Base-by-base conservation (phyloP, 2,329 filamentous ascomycete species). In the Aureobasidium uvarum region DNA sequence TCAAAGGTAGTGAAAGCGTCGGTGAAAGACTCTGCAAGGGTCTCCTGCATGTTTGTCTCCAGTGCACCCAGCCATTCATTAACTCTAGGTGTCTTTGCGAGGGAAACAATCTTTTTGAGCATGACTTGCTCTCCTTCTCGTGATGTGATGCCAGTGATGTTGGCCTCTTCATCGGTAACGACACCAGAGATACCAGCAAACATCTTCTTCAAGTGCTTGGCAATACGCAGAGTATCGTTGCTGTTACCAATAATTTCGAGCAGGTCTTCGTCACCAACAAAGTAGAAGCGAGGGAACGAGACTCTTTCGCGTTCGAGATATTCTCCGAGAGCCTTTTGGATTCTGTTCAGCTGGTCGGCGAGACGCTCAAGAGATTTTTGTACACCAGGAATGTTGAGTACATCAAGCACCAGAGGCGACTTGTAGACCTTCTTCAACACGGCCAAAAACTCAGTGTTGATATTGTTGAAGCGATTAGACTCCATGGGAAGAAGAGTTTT, bases 181-280 rank as follows among this genome's bases (percentile, higher is more conserved):
- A 99, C 84, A 3, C 95, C 95, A 5, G 89, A 94, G 55, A 99
- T 83, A 68, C 95, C 95, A 69, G 96, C 95, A 81, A 99, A 99
- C 95, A 99, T 99, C 83, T 99, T 99, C 77, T 96, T 94, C 82
- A 99, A 92, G 80, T 99, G 96, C 77, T 99, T 99, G 46, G 95
- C 92, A 70, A 99, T 96, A 64, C 95, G 92, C 67, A 95, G 81
- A 11, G 94, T 96, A 74, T 99, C 95, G 73, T 97, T 97, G 80
- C 94, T 98, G 77, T 99, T 99, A 75, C 95, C 95, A 69, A 99
- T 99, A 79, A 99, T 99, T 77, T 99, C 95, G 28, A 99, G 84
- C 66, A 99, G 81, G 78, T 99, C 95, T 75, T 99, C 96, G 73
- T 99, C 96, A 76, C 95, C 95, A 65, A 99, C 96, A 72, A 99